A percentile compares a stretch with the other conserved stretches of the same genome.
phyloP scores from a whole-genome alignment of 805 yeast genomes.

The Zygosaccharomyces kombuchaensis region DNA sequence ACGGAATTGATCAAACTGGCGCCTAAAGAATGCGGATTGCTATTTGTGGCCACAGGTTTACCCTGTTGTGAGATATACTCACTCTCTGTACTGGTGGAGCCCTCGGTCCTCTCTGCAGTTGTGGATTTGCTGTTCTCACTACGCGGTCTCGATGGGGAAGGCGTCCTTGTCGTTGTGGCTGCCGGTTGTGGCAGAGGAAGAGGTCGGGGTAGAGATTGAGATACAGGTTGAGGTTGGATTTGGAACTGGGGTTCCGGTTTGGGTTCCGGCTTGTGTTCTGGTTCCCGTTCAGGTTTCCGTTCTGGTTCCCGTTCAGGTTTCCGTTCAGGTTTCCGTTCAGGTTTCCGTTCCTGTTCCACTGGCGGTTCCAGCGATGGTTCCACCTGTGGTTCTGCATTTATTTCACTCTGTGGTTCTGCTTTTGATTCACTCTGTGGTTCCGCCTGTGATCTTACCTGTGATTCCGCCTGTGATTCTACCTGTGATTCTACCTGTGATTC shows the following conservation, averaged over 20 bases:
- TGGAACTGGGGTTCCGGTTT: background rate
- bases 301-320: background rate
- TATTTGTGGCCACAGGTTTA: background rate
- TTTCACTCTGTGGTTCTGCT: background rate
- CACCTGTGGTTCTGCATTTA: too few relatives aligned
- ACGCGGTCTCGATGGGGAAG: background rate
- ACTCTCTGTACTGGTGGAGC: background rate
- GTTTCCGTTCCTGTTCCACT: background rate
- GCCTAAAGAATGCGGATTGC: conserved; percentile 22
- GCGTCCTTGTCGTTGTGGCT: background rate
- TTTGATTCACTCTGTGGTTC: background rate
- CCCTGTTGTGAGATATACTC: background rate
- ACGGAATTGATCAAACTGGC: conserved; percentile 33
- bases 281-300: background rate
- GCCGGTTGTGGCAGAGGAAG: background rate
- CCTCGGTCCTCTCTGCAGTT: background rate
- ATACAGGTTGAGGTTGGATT: background rate
- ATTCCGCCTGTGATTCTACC: too few relatives aligned
- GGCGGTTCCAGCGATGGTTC: background rate
- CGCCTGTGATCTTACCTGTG: background rate
- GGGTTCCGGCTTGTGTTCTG: background rate
- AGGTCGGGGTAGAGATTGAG: background rate
- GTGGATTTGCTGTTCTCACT: background rate
- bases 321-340: background rate
- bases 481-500: background rate